These are phyloP conservation scores for Dryas integrifolia DNA, from an alignment of 331 rosid genomes.

Conservation along the genomic window DNA sequence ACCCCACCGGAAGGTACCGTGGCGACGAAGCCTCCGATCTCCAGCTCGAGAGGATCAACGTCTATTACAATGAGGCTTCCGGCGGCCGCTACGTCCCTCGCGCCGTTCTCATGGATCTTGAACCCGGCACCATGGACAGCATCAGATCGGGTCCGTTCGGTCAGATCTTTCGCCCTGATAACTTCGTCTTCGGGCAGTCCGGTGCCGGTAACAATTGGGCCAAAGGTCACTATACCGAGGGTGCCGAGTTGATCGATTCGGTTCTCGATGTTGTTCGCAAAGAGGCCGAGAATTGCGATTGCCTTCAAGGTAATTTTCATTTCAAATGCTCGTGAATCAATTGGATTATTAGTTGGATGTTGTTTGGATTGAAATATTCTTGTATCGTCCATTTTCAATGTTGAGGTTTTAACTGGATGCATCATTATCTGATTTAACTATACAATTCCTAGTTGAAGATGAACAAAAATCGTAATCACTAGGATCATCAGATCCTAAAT, in stretches of 20 bases:
- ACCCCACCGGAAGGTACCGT: slow-evolving; percentile 56
- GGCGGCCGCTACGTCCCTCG: slow-evolving; percentile 82
- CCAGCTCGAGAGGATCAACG: slow-evolving; percentile 76
- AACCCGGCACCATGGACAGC: slow-evolving; percentile 87
- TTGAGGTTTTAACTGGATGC: too few species aligned
- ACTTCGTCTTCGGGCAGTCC: slow-evolving; percentile 82
- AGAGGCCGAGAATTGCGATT: slow-evolving; percentile 83
- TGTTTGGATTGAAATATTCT: too few species aligned
- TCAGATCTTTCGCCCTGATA: slow-evolving; percentile 78
- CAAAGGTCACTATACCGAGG: slow-evolving; percentile 86
- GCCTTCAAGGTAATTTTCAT: slow-evolving; percentile 60
- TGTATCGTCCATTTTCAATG: too few species aligned
- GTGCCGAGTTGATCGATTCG: slow-evolving; percentile 74
- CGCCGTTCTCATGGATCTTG: slow-evolving; percentile 86
- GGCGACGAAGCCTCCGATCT: slow-evolving; percentile 48
- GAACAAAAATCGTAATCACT: too few species aligned
- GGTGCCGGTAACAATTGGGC: slow-evolving; percentile 94
- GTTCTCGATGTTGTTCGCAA: slow-evolving; percentile 84
- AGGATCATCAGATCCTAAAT: neutral
- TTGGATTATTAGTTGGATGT: neutral
- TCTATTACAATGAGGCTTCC: slow-evolving; percentile 79
- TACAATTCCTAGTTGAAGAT: neutral
- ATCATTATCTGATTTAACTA: neutral
- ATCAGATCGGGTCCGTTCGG: slow-evolving; percentile 84
- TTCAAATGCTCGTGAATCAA: neutral